phyloP scores from a whole-genome alignment of 1,284 basidiomycete species.

The Sporisorium graminicola region DNA sequence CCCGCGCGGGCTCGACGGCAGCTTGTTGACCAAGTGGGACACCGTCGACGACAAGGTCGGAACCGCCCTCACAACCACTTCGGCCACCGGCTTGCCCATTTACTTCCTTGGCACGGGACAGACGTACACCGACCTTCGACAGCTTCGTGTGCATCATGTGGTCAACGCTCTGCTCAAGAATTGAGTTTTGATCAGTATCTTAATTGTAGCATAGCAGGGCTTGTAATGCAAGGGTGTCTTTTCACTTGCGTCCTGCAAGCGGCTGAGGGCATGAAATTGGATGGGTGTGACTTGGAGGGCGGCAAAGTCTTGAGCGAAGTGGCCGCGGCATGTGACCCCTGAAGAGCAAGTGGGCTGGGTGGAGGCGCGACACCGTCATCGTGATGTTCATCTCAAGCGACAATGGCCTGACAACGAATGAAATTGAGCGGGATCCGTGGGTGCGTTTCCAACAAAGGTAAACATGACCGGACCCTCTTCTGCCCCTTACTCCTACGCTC shows the following conservation, averaged over 20 bases:
- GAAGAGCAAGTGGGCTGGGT: no score
- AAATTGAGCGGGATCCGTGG: no score
- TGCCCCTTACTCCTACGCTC: no score
- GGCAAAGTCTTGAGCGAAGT: no score
- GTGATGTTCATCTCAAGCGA: no score
- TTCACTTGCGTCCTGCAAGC: background rate
- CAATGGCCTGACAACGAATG: no score
- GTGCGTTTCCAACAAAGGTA: no score
- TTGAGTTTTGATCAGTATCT: slow-evolving; percentile 12
- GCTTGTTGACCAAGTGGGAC: slow-evolving; percentile 69
- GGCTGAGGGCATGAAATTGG: no score
- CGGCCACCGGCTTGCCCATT: slow-evolving; percentile 67
- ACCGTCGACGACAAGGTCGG: slow-evolving; percentile 69
- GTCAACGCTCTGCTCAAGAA: slow-evolving; percentile 68
- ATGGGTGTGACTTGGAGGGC: no score
- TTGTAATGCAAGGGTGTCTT: background rate
- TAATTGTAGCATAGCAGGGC: slow-evolving; percentile 8
- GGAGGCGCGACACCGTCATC: no score
- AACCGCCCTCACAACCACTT: slow-evolving; percentile 65
- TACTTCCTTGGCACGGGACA: slow-evolving; percentile 68
- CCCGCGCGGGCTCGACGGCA: slow-evolving; percentile 66
- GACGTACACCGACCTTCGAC: slow-evolving; percentile 68
- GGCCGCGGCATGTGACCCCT: background rate
- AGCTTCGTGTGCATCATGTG: slow-evolving; percentile 66
- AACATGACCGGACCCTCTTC: no score